Conservation (phyloP, 768 basidiomycete genomes). For the Symmetrospora coprosmae region DNA sequence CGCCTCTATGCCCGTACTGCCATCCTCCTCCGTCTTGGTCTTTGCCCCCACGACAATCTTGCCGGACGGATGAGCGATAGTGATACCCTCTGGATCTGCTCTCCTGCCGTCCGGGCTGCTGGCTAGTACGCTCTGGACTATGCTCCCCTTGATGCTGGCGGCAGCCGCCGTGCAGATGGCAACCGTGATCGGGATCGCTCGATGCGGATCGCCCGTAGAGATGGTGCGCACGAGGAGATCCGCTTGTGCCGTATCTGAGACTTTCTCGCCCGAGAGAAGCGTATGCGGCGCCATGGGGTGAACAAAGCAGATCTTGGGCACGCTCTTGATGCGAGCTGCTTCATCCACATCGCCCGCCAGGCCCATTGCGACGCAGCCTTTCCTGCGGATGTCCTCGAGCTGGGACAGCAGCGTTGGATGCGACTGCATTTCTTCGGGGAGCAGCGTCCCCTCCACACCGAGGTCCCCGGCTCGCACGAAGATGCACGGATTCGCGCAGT, state of each 20-base stretch:
- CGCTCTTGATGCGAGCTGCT: background rate
- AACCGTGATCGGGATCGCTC: conserved; percentile 60
- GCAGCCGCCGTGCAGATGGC: conserved; percentile 34
- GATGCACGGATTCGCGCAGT: conserved; percentile 62
- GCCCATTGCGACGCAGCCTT: background rate
- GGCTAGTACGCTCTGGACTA: background rate
- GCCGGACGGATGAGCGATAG: conserved; percentile 4
- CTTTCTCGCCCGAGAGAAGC: background rate
- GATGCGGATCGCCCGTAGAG: conserved; percentile 59
- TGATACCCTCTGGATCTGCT: conserved; percentile 4
- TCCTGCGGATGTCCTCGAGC: background rate
- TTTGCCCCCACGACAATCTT: background rate
- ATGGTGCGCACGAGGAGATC: conserved; percentile 50
- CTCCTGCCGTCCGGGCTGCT: too few relatives aligned
- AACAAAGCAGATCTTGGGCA: conserved; percentile 33
- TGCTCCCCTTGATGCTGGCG: background rate
- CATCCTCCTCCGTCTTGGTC: background rate
- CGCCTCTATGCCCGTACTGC: background rate
- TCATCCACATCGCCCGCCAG: background rate
- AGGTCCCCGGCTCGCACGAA: conserved; percentile 47
- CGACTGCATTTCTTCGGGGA: background rate
- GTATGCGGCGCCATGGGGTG: conserved; percentile 36
- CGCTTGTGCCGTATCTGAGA: conserved; percentile 32
- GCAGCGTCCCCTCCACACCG: conserved; percentile 6
- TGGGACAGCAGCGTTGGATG: background rate